phyloP scores from a whole-genome alignment of 768 basidiomycete species.

The Pulveroboletus sp. region DNA sequence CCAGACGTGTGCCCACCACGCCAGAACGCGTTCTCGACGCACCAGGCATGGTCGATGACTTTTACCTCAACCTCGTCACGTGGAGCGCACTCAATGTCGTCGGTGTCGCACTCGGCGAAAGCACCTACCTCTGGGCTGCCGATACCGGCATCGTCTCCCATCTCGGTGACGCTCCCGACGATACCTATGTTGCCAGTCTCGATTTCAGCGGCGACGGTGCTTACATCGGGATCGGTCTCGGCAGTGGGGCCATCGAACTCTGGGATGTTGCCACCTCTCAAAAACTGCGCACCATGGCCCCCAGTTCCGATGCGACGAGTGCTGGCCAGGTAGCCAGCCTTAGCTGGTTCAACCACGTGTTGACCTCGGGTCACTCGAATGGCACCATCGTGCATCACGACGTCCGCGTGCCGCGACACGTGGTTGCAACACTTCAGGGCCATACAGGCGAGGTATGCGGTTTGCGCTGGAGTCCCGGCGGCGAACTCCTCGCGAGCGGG shows the following conservation, averaged over 20 bases:
- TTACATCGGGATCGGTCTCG: slow-evolving; percentile 79
- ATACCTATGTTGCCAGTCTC: slow-evolving; percentile 71
- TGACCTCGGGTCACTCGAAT: slow-evolving; percentile 87
- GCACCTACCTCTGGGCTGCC: slow-evolving; percentile 93
- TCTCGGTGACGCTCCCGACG: slow-evolving; percentile 72
- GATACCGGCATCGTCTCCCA: slow-evolving; percentile 83
- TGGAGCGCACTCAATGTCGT: slow-evolving; percentile 89
- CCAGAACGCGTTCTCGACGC: slow-evolving; percentile 96
- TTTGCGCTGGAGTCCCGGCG: slow-evolving; percentile 83
- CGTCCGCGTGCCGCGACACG: slow-evolving; percentile 82
- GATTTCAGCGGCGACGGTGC: slow-evolving; percentile 79
- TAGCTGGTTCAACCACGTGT: slow-evolving; percentile 83
- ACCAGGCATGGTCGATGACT: slow-evolving; percentile 91
- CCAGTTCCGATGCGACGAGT: slow-evolving; percentile 21
- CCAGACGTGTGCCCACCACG: slow-evolving; percentile 79
- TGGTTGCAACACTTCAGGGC: slow-evolving; percentile 86
- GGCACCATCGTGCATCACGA: slow-evolving; percentile 98
- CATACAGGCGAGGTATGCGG: slow-evolving; percentile 95
- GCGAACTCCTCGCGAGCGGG: slow-evolving; percentile 88
- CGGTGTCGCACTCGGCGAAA: slow-evolving; percentile 84
- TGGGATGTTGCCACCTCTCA: slow-evolving; percentile 84
- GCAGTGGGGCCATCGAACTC: slow-evolving; percentile 86
- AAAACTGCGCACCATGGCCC: slow-evolving; percentile 87
- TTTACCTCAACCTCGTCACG: slow-evolving; percentile 90
- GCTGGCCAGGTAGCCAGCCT: slow-evolving; percentile 75